These are phyloP conservation scores for Turnera subulata DNA, from an alignment of 345 rosid species.

Conservation along the genomic window DNA sequence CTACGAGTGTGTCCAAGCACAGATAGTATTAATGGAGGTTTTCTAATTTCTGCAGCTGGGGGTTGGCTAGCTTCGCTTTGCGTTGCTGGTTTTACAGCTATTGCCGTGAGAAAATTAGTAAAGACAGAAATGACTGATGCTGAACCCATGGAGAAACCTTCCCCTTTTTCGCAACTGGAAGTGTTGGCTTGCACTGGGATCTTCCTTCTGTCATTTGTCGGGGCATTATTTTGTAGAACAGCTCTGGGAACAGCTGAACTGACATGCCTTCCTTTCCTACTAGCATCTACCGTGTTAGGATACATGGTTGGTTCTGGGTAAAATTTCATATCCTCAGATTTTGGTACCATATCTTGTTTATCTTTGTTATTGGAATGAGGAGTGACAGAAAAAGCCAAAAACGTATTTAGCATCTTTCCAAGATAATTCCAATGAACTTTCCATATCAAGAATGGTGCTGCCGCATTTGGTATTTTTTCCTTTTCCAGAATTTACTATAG, in stretches of 20 bases:
- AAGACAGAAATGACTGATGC: slow-evolving; percentile 85
- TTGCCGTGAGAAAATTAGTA: slow-evolving; percentile 74
- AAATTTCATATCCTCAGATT: slow-evolving; percentile 12
- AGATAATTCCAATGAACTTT: too few relatives aligned
- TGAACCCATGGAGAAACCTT: slow-evolving; percentile 87
- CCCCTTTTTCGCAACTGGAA: slow-evolving; percentile 67
- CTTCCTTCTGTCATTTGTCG: slow-evolving; percentile 60
- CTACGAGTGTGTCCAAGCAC: too few relatives aligned
- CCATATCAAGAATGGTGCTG: too few relatives aligned
- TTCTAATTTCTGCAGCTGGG: slow-evolving; percentile 45
- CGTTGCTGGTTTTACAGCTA: slow-evolving; percentile 86
- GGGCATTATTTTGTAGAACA: slow-evolving; percentile 62
- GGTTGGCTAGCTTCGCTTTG: slow-evolving; percentile 96
- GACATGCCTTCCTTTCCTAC: slow-evolving; percentile 88
- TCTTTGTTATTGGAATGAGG: too few relatives aligned
- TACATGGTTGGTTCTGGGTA: slow-evolving; percentile 87
- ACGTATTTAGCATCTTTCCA: too few relatives aligned
- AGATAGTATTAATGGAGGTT: too few relatives aligned
- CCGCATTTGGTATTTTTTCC: too few relatives aligned
- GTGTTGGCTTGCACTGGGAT: slow-evolving; percentile 77
- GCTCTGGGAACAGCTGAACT: slow-evolving; percentile 72
- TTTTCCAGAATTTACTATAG: too few relatives aligned
- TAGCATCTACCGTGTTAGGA: slow-evolving; percentile 85
- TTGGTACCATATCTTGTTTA: not conserved
- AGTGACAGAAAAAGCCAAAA: too few relatives aligned